Percentiles rank a stretch among this genome's conserved stretches.
These are phyloP conservation scores for Corymbia calophylla DNA, from an alignment of 441 rosid genomes.

Conservation along the genomic window DNA sequence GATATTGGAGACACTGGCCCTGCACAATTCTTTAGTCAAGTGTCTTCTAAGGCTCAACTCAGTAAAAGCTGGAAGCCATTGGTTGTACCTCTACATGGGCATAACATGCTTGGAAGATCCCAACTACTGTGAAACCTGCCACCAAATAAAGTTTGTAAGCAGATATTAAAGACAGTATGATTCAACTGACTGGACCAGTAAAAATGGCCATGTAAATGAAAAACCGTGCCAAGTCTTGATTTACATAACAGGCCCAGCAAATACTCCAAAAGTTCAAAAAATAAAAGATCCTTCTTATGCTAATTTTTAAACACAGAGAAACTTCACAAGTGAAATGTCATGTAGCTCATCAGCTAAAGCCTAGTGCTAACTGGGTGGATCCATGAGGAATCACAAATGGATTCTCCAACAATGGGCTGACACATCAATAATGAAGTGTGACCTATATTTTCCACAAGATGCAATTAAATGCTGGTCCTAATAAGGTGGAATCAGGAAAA, in stretches of 20 bases:
- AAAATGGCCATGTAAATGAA: neutral
- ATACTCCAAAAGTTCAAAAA: neutral
- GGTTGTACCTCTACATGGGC: conserved; percentile 64
- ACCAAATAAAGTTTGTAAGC: neutral
- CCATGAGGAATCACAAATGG: neutral
- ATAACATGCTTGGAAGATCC: conserved; percentile 49
- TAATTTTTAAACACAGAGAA: neutral
- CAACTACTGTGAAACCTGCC: conserved; percentile 42
- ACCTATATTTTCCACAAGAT: neutral
- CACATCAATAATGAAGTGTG: neutral
- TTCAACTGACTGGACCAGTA: rapidly evolving
- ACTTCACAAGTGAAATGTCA: neutral
- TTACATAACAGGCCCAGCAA: neutral
- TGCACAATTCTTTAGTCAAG: conserved; percentile 16
- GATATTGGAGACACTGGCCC: conserved; percentile 43
- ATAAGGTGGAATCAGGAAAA: neutral
- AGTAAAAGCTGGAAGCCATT: conserved; percentile 1
- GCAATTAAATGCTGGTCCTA: neutral
- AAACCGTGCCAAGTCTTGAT: neutral
- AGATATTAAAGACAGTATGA: neutral
- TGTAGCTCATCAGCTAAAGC: neutral
- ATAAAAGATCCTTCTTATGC: neutral
- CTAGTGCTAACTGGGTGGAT: neutral
- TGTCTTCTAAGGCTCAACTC: neutral
- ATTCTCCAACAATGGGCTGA: rapidly evolving